These are phyloP conservation scores for Termitomyces sp. DNA, from an alignment of 768 basidiomycete species.

Conservation along the genomic window DNA sequence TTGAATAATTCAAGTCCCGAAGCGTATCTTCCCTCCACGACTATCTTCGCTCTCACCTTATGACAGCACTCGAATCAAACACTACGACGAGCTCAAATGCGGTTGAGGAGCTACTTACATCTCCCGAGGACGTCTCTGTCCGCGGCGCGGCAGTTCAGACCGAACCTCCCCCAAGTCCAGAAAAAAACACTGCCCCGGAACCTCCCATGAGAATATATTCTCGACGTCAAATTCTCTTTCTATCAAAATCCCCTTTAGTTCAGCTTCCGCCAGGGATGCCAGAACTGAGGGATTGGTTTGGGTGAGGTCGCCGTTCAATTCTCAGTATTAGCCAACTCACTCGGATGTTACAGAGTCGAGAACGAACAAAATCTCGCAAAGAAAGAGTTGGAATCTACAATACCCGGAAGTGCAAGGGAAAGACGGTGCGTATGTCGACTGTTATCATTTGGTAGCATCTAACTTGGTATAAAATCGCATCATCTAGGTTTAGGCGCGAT, in stretches of 20 bases:
- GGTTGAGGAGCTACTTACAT: slow-evolving; percentile 24
- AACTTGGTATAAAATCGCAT: slow-evolving; percentile 10
- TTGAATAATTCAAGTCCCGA: slow-evolving; percentile 35
- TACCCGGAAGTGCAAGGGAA: slow-evolving; percentile 53
- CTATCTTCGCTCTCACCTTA: slow-evolving; percentile 9
- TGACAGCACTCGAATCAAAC: slow-evolving; percentile 12
- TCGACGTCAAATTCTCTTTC: slow-evolving; percentile 59
- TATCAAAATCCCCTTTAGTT: slow-evolving; percentile 75
- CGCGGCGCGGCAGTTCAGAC: slow-evolving; percentile 15
- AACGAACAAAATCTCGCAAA: slow-evolving; percentile 61
- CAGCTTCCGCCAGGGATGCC: slow-evolving; percentile 73
- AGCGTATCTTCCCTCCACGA: slow-evolving; percentile 12
- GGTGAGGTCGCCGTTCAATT: slow-evolving; percentile 43
- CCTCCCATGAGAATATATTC: slow-evolving; percentile 63
- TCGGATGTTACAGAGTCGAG: slow-evolving; percentile 36
- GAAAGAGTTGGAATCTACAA: slow-evolving; percentile 63
- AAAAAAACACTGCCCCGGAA: slow-evolving; percentile 25
- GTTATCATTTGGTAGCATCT: slow-evolving; percentile 1
- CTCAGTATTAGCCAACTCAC: slow-evolving; percentile 15
- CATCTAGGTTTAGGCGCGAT: slow-evolving; percentile 67
- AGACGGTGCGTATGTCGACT: slow-evolving; percentile 46
- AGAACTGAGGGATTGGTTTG: slow-evolving; percentile 82
- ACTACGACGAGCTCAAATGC: slow-evolving; percentile 1
- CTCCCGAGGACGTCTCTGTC: slow-evolving; percentile 26
- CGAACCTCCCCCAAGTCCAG: slow-evolving; percentile 14